These are phyloP conservation scores for Tetrapyrgos nigripes DNA, from an alignment of 1,284 basidiomycete species.

Conservation along the genomic window DNA sequence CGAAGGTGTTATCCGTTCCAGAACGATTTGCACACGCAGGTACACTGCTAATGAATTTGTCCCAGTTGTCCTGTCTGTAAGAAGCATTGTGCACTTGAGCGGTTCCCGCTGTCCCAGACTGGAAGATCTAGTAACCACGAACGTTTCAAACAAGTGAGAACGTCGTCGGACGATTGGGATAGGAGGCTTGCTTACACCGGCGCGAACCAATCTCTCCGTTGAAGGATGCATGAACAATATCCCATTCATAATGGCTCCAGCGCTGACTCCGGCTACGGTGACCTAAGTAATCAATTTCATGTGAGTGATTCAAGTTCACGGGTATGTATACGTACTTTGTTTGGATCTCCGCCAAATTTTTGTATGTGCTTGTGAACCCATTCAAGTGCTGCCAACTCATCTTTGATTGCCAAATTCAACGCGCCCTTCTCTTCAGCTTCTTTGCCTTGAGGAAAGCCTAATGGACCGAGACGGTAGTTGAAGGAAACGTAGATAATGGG, in stretches of 20 bases:
- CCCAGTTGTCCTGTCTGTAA: conserved; percentile 44
- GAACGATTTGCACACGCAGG: conserved; percentile 39
- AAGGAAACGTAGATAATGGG: conserved; percentile 61
- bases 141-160: not conserved
- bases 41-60: conserved; percentile 45
- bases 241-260: conserved; percentile 52
- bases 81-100: conserved; percentile 23
- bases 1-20: conserved; percentile 42
- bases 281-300: conserved; percentile 44
- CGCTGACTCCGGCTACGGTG: conserved; percentile 59
- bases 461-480: conserved; percentile 46
- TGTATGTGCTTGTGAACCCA: conserved; percentile 44
- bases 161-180: not conserved
- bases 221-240: conserved; percentile 48
- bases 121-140: conserved; percentile 41
- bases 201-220: conserved; percentile 44
- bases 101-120: conserved; percentile 37
- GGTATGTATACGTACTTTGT: conserved; percentile 31
- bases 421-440: conserved; percentile 33
- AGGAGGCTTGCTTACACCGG: conserved; percentile 46
- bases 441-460: conserved; percentile 45
- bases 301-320: no score
- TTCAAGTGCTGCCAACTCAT: conserved; percentile 39
- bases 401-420: conserved; percentile 42
- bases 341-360: conserved; percentile 45